These are phyloP conservation scores for Kalanchoe fedtschenkoi DNA, from an alignment of 164 flowering plant species.

Conservation along the genomic window DNA sequence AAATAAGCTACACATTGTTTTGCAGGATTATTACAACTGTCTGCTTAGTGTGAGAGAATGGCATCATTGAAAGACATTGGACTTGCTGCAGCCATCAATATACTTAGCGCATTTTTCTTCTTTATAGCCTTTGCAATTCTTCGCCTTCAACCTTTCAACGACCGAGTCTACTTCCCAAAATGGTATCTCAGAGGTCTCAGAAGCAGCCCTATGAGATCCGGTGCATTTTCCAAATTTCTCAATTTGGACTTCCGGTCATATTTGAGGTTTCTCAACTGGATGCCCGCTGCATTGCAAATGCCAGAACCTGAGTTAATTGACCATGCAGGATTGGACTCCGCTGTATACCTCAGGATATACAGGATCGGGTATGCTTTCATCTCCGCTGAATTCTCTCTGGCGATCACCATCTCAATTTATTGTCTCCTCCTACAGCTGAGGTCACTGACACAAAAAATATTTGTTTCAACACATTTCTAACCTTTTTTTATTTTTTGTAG, in stretches of 20 bases:
- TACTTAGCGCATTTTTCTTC: constrained; percentile 57
- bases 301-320: constrained; percentile 79
- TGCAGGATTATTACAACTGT: constrained; percentile 9
- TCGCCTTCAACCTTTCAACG: constrained; percentile 67
- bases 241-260: constrained; percentile 66
- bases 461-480: background rate
- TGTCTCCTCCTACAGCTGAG: background rate
- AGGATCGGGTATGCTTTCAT: constrained; percentile 60
- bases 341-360: constrained; percentile 69
- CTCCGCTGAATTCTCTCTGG: too few relatives aligned
- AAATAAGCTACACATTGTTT: too few relatives aligned
- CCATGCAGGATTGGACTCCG: constrained; percentile 86
- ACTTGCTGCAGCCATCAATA: constrained; percentile 56
- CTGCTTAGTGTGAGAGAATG: constrained; percentile 24
- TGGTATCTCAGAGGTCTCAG: constrained; percentile 76
- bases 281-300: constrained; percentile 70
- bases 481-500: constrained; percentile 25
- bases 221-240: constrained; percentile 53
- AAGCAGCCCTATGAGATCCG: constrained; percentile 33
- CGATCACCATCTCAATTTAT: background rate
- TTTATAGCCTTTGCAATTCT: constrained; percentile 62
- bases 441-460: background rate
- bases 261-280: constrained; percentile 56
- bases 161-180: constrained; percentile 79
- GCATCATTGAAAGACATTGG: constrained; percentile 56